Conservation (phyloP, 169 alveolate species). For the Eimeria maxima region DNA sequence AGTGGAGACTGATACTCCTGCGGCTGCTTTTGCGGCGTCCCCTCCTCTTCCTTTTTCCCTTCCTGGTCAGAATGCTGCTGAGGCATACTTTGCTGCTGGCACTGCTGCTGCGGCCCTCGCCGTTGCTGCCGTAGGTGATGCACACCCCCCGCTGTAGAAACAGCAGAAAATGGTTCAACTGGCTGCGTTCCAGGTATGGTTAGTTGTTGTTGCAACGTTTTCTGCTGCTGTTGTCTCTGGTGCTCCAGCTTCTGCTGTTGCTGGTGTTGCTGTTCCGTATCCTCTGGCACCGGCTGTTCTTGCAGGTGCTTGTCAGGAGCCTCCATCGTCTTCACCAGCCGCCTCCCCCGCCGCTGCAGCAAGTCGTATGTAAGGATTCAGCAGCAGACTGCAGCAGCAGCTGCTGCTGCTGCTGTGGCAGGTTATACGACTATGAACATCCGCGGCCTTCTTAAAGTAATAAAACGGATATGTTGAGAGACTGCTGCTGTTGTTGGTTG, state of each 20-base stretch:
- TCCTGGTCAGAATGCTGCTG: too few species aligned
- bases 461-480: not conserved
- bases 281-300: constrained; percentile 12
- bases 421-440: not conserved
- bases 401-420: not conserved
- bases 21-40: too few species aligned
- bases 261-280: constrained; percentile 12
- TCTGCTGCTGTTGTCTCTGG: too few species aligned
- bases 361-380: not conserved
- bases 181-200: not conserved
- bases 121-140: constrained; percentile 10
- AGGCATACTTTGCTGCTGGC: too few species aligned
- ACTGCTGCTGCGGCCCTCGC: too few species aligned
- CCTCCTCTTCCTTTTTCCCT: too few species aligned
- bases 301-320: constrained; percentile 19
- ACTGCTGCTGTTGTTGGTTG: not conserved
- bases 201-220: not conserved
- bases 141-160: not conserved
- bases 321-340: not conserved
- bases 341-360: not conserved
- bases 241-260: constrained; percentile 18
- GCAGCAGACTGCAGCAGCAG: constrained; percentile 69
- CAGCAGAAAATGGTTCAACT: not conserved
- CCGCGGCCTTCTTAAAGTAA: constrained; percentile 39
- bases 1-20: constrained; percentile 39